These are phyloP conservation scores for Papiliotrema terrestris DNA, from an alignment of 1,284 basidiomycete species.

Conservation along the genomic window DNA sequence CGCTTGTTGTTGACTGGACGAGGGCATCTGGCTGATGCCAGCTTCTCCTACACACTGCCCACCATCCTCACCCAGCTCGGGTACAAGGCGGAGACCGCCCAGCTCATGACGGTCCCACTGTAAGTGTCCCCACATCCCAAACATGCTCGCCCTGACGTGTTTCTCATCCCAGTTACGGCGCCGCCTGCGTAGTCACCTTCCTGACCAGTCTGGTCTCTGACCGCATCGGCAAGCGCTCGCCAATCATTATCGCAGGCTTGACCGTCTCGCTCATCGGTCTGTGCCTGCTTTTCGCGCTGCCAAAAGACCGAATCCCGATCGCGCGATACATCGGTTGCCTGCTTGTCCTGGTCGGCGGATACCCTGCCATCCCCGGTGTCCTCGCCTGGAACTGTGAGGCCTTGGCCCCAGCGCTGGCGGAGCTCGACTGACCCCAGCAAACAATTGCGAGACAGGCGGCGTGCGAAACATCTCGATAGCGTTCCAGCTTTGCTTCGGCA, in stretches of 20 bases:
- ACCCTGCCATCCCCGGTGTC: constrained; percentile 4
- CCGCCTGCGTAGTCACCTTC: constrained; percentile 7
- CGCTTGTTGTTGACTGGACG: constrained; percentile 9
- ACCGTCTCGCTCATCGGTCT: constrained; percentile 20
- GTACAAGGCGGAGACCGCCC: constrained; percentile 22
- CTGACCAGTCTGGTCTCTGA: constrained; percentile 15
- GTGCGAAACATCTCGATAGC: constrained; percentile 21
- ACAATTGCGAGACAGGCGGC: constrained; percentile 16
- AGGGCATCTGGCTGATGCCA: no score
- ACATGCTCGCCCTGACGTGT: background rate
- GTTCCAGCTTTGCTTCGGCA: constrained; percentile 16
- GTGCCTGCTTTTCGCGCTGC: constrained; percentile 19
- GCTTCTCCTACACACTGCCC: constrained; percentile 21
- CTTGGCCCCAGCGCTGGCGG: background rate
- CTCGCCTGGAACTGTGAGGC: constrained; percentile 12
- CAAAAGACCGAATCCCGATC: constrained; percentile 15
- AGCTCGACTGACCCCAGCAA: constrained; percentile 1
- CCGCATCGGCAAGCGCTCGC: constrained; percentile 11
- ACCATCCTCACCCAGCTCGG: constrained; percentile 24
- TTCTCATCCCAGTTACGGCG: constrained; percentile 1
- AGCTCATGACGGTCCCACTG: constrained; percentile 25
- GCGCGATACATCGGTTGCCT: constrained; percentile 20
- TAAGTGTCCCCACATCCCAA: background rate
- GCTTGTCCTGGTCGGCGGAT: constrained; percentile 6
- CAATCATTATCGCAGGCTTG: constrained; percentile 17